Base-by-base conservation (phyloP, 2,329 filamentous ascomycete genomes). In the Rachicladosporium sp. region DNA sequence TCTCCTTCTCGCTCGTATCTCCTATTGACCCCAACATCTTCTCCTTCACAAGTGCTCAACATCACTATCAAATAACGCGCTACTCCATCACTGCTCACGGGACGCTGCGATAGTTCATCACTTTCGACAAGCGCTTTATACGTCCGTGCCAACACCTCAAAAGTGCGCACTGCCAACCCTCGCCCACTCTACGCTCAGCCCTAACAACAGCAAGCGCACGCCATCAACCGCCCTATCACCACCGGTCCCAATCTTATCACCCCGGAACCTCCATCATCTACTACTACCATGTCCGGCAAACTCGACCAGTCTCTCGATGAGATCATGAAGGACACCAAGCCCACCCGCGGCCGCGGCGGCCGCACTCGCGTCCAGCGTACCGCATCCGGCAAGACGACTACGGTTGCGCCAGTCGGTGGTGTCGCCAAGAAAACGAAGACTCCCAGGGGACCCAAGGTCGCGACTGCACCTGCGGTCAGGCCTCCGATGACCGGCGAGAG, bases 281-380 rank as follows among this genome's bases (percentile, higher is more conserved):
- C 19, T 21, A 47, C 51, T 53, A 81, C 54, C 52, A 93, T 94
- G 87, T 85, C 86, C 71, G 81, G 78, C 70, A 95, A 95, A 71
- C 82, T 98, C 60, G 87, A 95, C 65, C 81, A 93, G 71, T 88
- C 87, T 70, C 84, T 98, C 53, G 91, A 96, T 64, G 87, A 95
- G 69, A 95, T 98, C 67, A 80, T 94, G 71, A 85, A 82, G 63
- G 82, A 78, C 59, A 78, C 73, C 64, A 66, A 74, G 43, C 37
- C 66, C 61, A 67, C 60, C 61, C 69, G 61, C 59, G 49, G 49
- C 40, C 44, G 49, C 41, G 50, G 67, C 50, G 63, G 67, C 46
- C 62, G 64, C 50, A 61, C 60, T 44, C 62, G 64, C 44, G 64
- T 64, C 41, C 69, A 70, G 52, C 60, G 52, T 42, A 51, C 70